Evolutionary conservation across 306 rosid genomes (phyloP).

Genomic region (Cajanus cajan): DNA sequence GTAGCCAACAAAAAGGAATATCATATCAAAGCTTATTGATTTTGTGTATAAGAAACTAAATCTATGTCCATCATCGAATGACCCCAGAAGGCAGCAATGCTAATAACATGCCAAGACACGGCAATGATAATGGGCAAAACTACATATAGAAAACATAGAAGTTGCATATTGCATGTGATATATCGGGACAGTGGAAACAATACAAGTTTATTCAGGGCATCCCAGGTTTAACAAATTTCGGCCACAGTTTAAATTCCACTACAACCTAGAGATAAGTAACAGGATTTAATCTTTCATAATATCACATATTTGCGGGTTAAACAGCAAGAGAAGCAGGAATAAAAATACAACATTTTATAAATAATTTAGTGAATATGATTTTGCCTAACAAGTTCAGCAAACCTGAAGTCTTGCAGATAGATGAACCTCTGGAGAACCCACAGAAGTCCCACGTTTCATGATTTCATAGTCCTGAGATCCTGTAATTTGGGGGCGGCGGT

Average conservation of each 20-base stretch:
- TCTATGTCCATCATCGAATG: not conserved
- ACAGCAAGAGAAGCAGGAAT: not conserved
- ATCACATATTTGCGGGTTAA: not conserved
- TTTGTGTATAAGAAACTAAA: not conserved
- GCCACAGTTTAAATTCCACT: not conserved
- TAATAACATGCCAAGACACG: conserved; percentile 8
- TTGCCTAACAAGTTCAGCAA: conserved; percentile 19
- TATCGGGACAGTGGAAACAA: not conserved
- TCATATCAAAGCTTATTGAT: not conserved
- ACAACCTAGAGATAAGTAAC: conserved; percentile 5
- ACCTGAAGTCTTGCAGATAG: conserved; percentile 92
- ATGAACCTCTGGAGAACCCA: conserved; percentile 95
- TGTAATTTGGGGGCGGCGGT: conserved; percentile 67
- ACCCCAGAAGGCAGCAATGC: conserved; percentile 5
- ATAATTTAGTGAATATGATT: conserved; percentile 21
- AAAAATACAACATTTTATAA: conserved; percentile 4
- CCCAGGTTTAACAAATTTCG: not conserved
- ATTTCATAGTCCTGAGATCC: conserved; percentile 90
- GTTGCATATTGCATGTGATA: conserved; percentile 13
- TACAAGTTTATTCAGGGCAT: conserved; percentile 13
- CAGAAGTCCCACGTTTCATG: conserved; percentile 78
- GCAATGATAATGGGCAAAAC: not conserved
- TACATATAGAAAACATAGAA: conserved; percentile 1
- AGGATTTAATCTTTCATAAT: conserved; percentile 9
- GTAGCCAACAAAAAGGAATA: conserved; percentile 20